Conservation (phyloP, 768 basidiomycete species). For the Agaricus sinodeliciosus region DNA sequence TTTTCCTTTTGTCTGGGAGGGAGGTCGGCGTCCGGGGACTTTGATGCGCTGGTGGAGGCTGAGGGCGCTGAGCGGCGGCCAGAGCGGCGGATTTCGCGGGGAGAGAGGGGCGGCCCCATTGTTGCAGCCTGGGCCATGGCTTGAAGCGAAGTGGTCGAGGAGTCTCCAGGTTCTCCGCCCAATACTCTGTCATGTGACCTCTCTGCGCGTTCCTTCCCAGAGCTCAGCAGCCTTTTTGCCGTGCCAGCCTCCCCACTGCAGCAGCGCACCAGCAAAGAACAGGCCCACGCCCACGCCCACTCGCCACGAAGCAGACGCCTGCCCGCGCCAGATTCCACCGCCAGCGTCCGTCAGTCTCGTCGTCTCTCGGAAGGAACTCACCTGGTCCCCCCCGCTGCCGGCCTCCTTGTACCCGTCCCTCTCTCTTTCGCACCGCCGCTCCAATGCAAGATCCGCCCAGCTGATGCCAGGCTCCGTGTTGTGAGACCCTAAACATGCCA, state of each 20-base stretch:
- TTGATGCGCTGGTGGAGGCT: slow-evolving; percentile 58
- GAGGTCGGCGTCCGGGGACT: slow-evolving; percentile 68
- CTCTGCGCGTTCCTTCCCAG: too few relatives aligned
- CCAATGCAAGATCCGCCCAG: slow-evolving; percentile 8
- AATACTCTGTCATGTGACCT: neutral
- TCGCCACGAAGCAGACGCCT: too few relatives aligned
- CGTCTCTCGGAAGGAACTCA: slow-evolving; percentile 6
- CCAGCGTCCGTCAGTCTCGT: neutral
- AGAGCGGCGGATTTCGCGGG: slow-evolving; percentile 72
- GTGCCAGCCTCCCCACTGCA: too few relatives aligned
- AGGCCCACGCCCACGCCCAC: too few relatives aligned
- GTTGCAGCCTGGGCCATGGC: slow-evolving; percentile 57
- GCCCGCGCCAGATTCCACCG: too few relatives aligned
- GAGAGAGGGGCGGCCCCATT: slow-evolving; percentile 77
- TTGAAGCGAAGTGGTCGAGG: too few relatives aligned
- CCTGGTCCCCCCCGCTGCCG: neutral
- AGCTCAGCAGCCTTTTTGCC: too few relatives aligned
- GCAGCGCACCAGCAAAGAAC: too few relatives aligned
- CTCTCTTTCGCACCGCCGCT: neutral
- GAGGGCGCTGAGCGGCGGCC: slow-evolving; percentile 68
- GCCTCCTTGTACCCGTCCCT: neutral
- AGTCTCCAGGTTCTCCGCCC: neutral
- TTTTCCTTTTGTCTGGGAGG: slow-evolving; percentile 44
- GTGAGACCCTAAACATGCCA: neutral
- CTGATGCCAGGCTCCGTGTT: neutral